Percentiles rank a stretch among this genome's conserved stretches.
These are phyloP conservation scores for Spinellus fusiger DNA, from an alignment of 192 early-diverging fungal genomes.

Conservation along the genomic window DNA sequence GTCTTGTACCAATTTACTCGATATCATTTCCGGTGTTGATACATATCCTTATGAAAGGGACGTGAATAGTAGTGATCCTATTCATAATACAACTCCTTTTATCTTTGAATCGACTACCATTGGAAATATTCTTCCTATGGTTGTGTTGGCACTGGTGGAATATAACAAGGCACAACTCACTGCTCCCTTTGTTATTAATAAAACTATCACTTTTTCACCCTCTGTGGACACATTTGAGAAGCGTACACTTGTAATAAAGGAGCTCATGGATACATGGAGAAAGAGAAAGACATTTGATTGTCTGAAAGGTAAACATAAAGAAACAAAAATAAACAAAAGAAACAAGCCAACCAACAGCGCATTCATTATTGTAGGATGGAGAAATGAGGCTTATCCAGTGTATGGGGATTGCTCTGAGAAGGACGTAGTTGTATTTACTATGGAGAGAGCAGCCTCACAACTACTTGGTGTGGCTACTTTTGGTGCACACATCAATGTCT, in stretches of 20 bases:
- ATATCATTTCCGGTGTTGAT: conserved; percentile 45
- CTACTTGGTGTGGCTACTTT: conserved; percentile 81
- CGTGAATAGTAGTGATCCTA: background rate
- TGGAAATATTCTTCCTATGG: conserved; percentile 33
- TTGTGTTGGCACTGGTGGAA: conserved; percentile 21
- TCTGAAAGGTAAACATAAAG: conserved; percentile 12
- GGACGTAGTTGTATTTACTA: conserved; percentile 41
- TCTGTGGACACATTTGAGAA: conserved; percentile 25
- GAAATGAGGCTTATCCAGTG: conserved; percentile 79
- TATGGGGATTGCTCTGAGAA: conserved; percentile 44
- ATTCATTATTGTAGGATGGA: conserved; percentile 53
- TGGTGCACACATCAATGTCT: conserved; percentile 90
- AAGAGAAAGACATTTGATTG: conserved; percentile 24
- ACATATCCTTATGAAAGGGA: conserved; percentile 33
- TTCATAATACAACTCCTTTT: conserved; percentile 25
- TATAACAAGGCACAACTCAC: conserved; percentile 28
- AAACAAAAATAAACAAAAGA: background rate
- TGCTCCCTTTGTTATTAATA: conserved; percentile 37
- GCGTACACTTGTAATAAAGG: conserved; percentile 23
- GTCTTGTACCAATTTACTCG: conserved; percentile 21
- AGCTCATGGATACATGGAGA: conserved; percentile 36
- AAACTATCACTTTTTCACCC: conserved; percentile 29
- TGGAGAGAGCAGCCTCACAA: conserved; percentile 77
- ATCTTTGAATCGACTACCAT: conserved; percentile 28
- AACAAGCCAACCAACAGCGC: background rate